Base-by-base conservation (phyloP, 1,139 yeast species). In the Candida sp. region DNA sequence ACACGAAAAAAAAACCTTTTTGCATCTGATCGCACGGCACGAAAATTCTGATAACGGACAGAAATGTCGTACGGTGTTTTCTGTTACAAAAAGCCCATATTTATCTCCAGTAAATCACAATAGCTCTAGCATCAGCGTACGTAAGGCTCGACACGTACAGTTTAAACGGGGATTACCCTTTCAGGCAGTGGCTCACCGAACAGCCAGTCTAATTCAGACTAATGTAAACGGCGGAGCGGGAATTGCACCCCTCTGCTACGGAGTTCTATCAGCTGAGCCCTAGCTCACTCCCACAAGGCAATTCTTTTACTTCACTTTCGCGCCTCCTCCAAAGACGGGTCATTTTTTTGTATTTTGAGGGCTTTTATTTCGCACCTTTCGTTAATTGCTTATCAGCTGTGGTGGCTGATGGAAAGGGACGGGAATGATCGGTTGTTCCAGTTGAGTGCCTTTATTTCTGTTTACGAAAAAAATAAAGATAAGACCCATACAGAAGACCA, bases 21-120 rank as follows among this genome's bases (percentile, higher is more conserved):
- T 25, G 42, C 42, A 11, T 26, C 42, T 38, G 42, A 26, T 26
- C 42, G 32, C 23, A 38, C 42, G 42, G 42, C 42, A 38, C 42
- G 42, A 38, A 38, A 37, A 25, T 11, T 25, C 12, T 26, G n/a
- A 8, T 25, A 26, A 23, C 7, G 42, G 5, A 38, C n/a, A 7
- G 1, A 26, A 38, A 38, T 25, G 42, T 38, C 42, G 42, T 38
- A 25, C 30, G 31, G 42, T 38, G 22, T 38, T 38, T 38, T 38
- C 17, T 17, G 17, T 2, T 17, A 17, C 17, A 17, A 17, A 17
- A 17, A 17, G 17, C 17, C 17, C 17, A 17, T 17, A 17, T 31
- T 38, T 38, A 38, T 38, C 42, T 38, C 3, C 32, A n/a, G 12
- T 25, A 2, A 38, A 26, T 38, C 12, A 38, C 22, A 25, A 26